Conservation (phyloP, 371 early-diverging fungal genomes). For the Mucor velutinosus region DNA sequence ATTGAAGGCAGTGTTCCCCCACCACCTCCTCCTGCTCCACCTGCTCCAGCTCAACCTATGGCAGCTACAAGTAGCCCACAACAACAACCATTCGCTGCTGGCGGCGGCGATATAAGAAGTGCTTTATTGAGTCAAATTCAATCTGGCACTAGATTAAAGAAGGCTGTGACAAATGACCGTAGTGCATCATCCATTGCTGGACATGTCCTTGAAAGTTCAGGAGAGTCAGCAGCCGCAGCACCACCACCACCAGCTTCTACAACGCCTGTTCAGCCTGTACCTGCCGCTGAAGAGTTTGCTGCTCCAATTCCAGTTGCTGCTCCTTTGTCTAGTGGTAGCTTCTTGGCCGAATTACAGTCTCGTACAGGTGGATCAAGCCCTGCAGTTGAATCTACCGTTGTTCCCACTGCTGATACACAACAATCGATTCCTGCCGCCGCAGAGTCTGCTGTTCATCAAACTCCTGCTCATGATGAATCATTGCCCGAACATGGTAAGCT, state of each 20-base stretch:
- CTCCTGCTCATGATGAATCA: neutral
- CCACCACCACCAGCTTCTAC: neutral
- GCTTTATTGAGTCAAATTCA: constrained; percentile 52
- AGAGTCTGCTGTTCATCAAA: neutral
- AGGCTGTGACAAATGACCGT: constrained; percentile 47
- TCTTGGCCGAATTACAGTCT: constrained; percentile 38
- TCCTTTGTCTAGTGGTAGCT: constrained; percentile 54
- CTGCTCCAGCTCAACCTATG: constrained; percentile 22
- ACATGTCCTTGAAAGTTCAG: constrained; percentile 18
- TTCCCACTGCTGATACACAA: neutral
- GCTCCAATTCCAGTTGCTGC: constrained; percentile 55
- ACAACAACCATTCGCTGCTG: constrained; percentile 11
- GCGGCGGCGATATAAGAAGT: constrained; percentile 29
- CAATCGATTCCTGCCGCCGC: neutral
- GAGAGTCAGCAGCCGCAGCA: neutral
- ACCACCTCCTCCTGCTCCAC: constrained; percentile 24
- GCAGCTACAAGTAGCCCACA: constrained; percentile 9
- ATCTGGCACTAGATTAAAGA: constrained; percentile 34
- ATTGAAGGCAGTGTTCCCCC: constrained; percentile 3
- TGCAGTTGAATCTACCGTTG: neutral
- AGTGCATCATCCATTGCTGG: constrained; percentile 40
- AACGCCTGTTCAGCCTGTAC: constrained; percentile 6
- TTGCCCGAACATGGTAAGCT: constrained; percentile 5
- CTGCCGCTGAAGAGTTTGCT: constrained; percentile 17
- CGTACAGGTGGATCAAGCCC: constrained; percentile 24